Conservation (phyloP, 75 land plant genomes). For the Sequoia sempervirens region DNA sequence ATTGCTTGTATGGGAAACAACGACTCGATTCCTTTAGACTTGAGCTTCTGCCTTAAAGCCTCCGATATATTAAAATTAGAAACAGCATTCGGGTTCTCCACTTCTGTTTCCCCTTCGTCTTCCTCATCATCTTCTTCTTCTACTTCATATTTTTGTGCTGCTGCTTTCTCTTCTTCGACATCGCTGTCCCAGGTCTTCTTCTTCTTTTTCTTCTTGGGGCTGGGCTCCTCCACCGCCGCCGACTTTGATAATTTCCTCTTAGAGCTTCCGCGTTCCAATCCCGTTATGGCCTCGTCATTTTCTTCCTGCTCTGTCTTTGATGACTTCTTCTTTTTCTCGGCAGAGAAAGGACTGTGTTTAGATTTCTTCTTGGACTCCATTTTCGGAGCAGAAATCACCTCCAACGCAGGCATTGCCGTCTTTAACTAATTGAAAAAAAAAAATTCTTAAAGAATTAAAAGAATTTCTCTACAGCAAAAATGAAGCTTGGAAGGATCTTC, state of each 20-base stretch:
- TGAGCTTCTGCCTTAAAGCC: conserved; percentile 54
- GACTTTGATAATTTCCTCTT: conserved; percentile 26
- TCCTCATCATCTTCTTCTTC: conserved; percentile 10
- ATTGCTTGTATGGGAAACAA: conserved; percentile 93
- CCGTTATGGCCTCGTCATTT: conserved; percentile 35
- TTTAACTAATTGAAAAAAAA: neutral
- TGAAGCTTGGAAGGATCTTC: neutral
- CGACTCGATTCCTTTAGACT: conserved; percentile 76
- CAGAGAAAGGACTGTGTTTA: neutral
- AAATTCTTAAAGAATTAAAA: too few relatives aligned
- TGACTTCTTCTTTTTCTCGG: conserved; percentile 31
- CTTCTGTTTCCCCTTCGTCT: conserved; percentile 18
- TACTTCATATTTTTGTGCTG: conserved; percentile 12
- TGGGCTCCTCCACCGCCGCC: conserved; percentile 11
- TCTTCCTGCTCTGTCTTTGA: conserved; percentile 14
- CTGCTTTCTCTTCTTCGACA: conserved; percentile 14
- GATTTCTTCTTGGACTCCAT: conserved; percentile 35
- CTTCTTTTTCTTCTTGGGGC: conserved; percentile 35
- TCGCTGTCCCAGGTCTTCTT: conserved; percentile 21
- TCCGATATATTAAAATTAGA: conserved; percentile 77
- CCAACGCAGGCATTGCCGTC: neutral
- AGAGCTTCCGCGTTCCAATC: conserved; percentile 18
- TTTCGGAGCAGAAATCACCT: conserved; percentile 9
- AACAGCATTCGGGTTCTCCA: conserved; percentile 61
- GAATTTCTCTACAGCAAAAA: neutral